Conservation (phyloP, 2,329 filamentous ascomycete genomes). For the Monilinia vaccinii-corymbosi region DNA sequence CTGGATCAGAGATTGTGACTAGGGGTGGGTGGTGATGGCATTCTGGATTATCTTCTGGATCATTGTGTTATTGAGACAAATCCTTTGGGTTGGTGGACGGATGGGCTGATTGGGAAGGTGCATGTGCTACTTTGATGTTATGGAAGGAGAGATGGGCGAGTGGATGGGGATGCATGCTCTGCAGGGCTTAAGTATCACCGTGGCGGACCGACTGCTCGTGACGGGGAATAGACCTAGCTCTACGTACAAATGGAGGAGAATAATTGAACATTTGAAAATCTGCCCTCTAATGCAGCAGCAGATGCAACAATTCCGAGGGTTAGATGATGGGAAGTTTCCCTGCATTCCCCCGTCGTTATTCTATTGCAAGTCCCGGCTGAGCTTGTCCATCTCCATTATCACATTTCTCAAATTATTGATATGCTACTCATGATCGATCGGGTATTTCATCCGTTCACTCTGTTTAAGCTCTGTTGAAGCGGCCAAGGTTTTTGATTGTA, state of each 20-base stretch:
- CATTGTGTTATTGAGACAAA: conserved; percentile 1
- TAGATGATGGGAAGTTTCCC: neutral
- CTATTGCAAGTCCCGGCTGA: neutral
- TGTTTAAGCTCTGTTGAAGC: neutral
- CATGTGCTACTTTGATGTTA: neutral
- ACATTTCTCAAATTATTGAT: neutral
- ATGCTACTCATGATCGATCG: neutral
- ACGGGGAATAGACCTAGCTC: neutral
- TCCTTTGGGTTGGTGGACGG: neutral
- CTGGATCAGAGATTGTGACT: neutral
- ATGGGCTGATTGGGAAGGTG: neutral
- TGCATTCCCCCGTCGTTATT: neutral
- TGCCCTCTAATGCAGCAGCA: neutral
- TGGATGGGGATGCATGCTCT: neutral
- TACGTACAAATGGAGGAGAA: neutral
- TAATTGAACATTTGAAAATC: neutral
- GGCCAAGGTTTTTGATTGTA: neutral
- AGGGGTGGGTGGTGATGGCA: neutral
- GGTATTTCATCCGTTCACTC: neutral
- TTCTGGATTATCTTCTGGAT: neutral
- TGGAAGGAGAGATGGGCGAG: neutral
- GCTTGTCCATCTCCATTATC: neutral
- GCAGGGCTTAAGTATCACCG: neutral
- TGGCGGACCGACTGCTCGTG: neutral
- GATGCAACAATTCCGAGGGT: neutral